Conservation (phyloP, 1,139 yeast genomes). For the Kodamaea plutei region DNA sequence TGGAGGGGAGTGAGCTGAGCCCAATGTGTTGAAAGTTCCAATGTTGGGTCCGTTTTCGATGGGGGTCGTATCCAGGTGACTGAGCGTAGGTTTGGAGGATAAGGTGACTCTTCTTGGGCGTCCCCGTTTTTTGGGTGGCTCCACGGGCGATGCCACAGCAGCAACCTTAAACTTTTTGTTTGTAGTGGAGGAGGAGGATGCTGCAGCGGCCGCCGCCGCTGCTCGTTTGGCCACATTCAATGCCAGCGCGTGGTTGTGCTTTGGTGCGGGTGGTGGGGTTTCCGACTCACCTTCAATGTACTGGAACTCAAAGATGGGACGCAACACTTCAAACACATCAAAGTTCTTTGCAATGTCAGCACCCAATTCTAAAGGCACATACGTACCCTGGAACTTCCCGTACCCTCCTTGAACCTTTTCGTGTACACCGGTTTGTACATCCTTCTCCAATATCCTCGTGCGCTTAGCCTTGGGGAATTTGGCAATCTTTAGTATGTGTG, state of each 20-base stretch:
- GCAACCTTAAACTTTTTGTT: conserved; percentile 7
- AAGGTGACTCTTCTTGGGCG: conserved; percentile 42
- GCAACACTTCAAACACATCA: conserved; percentile 61
- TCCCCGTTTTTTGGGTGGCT: conserved; percentile 43
- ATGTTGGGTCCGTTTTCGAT: conserved; percentile 28
- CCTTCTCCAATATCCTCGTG: conserved; percentile 80
- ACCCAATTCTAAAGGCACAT: conserved; percentile 71
- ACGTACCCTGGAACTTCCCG: conserved; percentile 93
- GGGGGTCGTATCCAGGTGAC: conserved; percentile 33
- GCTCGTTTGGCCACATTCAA: conserved; percentile 45
- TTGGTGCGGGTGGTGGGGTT: conserved; percentile 81
- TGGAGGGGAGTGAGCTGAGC: conserved; percentile 17
- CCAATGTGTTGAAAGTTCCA: conserved; percentile 29
- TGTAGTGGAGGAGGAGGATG: conserved; percentile 5
- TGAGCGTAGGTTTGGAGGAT: conserved; percentile 24
- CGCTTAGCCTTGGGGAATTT: conserved; percentile 83
- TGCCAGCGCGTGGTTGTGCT: conserved; percentile 71
- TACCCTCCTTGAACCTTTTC: conserved; percentile 96
- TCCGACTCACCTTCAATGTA: conserved; percentile 53
- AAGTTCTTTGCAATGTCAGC: conserved; percentile 61
- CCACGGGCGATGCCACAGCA: conserved; percentile 8
- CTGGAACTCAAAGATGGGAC: conserved; percentile 64
- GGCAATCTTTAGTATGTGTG: conserved; percentile 85
- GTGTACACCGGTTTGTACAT: conserved; percentile 79
- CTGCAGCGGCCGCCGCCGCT: conserved; percentile 17